Base-by-base conservation (phyloP, 129 eudicot species). In the Saposhnikovia divaricata region DNA sequence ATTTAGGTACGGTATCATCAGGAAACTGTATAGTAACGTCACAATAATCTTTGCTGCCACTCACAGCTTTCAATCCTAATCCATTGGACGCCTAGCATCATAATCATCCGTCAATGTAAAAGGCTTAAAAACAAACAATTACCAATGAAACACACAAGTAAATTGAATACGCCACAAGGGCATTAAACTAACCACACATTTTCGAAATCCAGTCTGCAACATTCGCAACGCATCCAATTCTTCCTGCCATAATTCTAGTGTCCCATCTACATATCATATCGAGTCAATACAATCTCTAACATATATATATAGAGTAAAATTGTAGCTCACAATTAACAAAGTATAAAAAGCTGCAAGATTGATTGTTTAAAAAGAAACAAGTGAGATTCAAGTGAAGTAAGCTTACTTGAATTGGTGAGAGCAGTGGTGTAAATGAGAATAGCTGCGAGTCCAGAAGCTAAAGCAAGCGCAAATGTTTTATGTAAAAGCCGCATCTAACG, bases 51-150 rank as follows among this genome's bases (percentile, higher is more conserved):
- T 82, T 84, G 12, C 89, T 84, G 13, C 89, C 91, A 53, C 80
- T 70, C 65, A 84, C 81, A 87, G 98, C 98, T 86, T 95, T 92
- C 81, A 95, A 85, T 79, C 98, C 98, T 86, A 95, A 87, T 80
- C 98, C 98, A 81, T 95, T 95, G 23, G 94, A 89, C 27, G 81
- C 85, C 98, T 95, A 91, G 3, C 81, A 85, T n/a, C 72, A 87
- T 6, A 45, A 27, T 50, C 55, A 72, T 47, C 43, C 43, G 43
- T 4, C 43, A 40, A 40, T 5, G 37, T 34, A 34, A 40, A 40
- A 40, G 37, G 10, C 46, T 1, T 43, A 45, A 45, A 45, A 45
- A 9, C 13, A 45, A 45, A 7, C 8, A 44, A n/a, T 8, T 45
- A 45, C 12, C 9, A 45, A 45, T 45, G 1, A 45, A 45, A 45